phyloP scores from a whole-genome alignment of 345 rosid genomes.

The Orychophragmus violaceus region DNA sequence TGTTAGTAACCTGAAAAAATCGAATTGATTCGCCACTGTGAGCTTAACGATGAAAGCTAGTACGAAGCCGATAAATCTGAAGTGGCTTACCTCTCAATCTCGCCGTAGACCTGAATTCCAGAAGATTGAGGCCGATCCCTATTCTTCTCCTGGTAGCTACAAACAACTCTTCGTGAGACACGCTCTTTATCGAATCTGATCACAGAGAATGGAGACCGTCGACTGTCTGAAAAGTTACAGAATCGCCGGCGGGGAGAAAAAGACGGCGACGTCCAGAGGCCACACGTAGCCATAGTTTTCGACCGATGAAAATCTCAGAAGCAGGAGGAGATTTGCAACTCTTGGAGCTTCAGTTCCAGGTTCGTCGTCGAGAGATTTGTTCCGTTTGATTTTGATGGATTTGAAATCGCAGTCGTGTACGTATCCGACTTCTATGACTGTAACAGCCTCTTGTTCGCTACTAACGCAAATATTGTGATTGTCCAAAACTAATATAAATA shows the following conservation, averaged over 20 bases:
- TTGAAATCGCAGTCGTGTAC: constrained; percentile 15
- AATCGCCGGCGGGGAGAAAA: constrained; percentile 22
- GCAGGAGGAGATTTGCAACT: not conserved
- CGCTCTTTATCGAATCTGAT: not conserved
- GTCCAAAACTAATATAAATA: not conserved
- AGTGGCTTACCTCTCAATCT: constrained; percentile 69
- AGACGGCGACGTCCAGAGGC: constrained; percentile 22
- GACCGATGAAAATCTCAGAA: not conserved
- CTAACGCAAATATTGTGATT: constrained; percentile 19
- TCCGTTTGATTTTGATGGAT: not conserved
- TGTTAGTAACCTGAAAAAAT: constrained; percentile 59
- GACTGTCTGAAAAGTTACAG: not conserved
- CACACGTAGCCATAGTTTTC: constrained; percentile 20
- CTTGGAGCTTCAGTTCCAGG: not conserved
- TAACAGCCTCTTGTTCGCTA: constrained; percentile 5
- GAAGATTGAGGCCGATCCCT: constrained; percentile 45
- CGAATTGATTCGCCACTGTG: not conserved
- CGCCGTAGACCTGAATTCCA: constrained; percentile 65
- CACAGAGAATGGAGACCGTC: not conserved
- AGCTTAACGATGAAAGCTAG: not conserved
- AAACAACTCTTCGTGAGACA: constrained; percentile 1
- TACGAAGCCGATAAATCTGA: not conserved
- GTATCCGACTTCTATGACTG: constrained; percentile 12
- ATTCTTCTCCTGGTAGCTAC: constrained; percentile 23
- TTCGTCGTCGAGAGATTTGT: not conserved